Conservation (phyloP, 2,329 filamentous ascomycete genomes). For the Alternaria sp. region DNA sequence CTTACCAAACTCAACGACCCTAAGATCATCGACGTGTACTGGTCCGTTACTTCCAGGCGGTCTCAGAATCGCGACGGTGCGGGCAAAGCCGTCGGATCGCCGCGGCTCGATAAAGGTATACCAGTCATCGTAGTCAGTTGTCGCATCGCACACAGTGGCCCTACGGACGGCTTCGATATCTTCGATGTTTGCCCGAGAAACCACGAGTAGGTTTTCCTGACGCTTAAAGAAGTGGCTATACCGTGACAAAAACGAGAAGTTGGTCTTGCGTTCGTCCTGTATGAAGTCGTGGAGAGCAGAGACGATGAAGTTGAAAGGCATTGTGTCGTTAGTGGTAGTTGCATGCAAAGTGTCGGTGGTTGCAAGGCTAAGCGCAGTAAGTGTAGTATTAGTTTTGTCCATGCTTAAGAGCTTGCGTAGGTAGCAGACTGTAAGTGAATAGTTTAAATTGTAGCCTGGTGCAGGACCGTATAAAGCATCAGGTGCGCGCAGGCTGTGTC, state of each 20-base stretch:
- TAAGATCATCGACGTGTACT: neutral
- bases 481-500: conserved; percentile 1
- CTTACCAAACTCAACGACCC: neutral
- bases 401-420: neutral
- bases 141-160: neutral
- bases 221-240: conserved; percentile 20
- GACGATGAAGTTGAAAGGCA: conserved; percentile 12
- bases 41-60: neutral
- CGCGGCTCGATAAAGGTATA: conserved; percentile 18
- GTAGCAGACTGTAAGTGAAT: neutral
- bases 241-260: conserved; percentile 24
- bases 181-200: conserved; percentile 2
- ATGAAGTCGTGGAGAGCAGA: conserved; percentile 20
- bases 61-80: conserved; percentile 8
- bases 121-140: conserved; percentile 3
- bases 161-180: neutral
- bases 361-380: neutral
- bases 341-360: neutral
- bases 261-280: conserved; percentile 18
- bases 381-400: neutral
- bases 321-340: neutral
- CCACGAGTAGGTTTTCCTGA: conserved; percentile 15
- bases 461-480: neutral
- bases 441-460: neutral
- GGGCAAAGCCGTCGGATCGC: neutral